Evolutionary conservation across 1,139 yeast species (phyloP), one percentile per base, ranked within the genome.

Genomic region (Pichia sp.): DNA sequence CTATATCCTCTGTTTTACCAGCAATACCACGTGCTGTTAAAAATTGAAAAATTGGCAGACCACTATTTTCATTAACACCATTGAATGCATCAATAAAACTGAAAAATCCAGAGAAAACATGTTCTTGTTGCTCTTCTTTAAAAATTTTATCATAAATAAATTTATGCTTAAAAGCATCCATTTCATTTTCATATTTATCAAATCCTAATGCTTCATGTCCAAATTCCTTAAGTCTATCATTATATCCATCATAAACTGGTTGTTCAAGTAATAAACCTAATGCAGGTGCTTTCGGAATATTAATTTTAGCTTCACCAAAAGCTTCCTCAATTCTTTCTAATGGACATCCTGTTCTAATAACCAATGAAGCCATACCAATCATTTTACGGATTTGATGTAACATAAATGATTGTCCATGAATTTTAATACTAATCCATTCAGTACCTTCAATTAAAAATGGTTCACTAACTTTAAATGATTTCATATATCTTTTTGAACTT

Each of bases 331-430:
- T 86, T 54, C 95, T 76, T 23, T 74, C 73, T 29, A 77, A 62
- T 4, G 97, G 96, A 58, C 92, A 78, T 20, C 96, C 92, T 23
- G 94, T 82, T 59, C 98, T 77, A 29, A 90, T 80, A 20, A 86
- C 79, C 45, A 92, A 71, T 0, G 90, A 78, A 1, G 95, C 96
- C 95, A 92, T 84, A 27, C 97, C 94, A 49, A 94, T 87, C 99
- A 92, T 92, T 63, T 92, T 92, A 63, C 99, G 80, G 59, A 92
- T 92, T 71, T 92, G 99, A 65, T 92, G 98, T 51, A 92, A 73
- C 99, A 94, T 94, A 64, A 92, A 92, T 8, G 97, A 87, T 66
- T 92, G 98, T 4, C 99, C 99, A 62, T 92, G 98, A 51, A 92
- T 87, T 66, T 92, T 92, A 58, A 94, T 82, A 2, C 96, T 86